Conservation (phyloP, 768 basidiomycete genomes). For the Tylopilus cervinicoccineus region DNA sequence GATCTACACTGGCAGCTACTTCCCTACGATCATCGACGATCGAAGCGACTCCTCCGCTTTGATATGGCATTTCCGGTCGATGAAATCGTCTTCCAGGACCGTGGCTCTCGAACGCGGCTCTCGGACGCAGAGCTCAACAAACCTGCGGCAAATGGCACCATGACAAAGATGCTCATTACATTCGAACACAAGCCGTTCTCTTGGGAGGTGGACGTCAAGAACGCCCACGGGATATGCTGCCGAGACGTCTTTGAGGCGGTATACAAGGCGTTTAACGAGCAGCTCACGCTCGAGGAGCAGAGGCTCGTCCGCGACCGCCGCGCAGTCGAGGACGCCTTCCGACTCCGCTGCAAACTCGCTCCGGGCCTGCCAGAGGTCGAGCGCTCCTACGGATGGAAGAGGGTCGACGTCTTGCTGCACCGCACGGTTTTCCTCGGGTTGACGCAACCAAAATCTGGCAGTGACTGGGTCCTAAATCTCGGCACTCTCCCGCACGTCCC, state of each 20-base stretch:
- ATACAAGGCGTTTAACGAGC: slow-evolving; percentile 43
- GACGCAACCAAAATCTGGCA: slow-evolving; percentile 33
- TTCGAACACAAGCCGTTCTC: slow-evolving; percentile 35
- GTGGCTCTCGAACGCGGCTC: slow-evolving; percentile 25
- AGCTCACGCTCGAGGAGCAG: slow-evolving; percentile 44
- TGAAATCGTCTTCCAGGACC: slow-evolving; percentile 22
- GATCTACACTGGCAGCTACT: slow-evolving; percentile 48
- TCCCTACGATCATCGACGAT: slow-evolving; percentile 33
- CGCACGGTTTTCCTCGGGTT: slow-evolving; percentile 53
- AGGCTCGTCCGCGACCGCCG: slow-evolving; percentile 27
- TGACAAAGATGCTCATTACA: slow-evolving; percentile 49
- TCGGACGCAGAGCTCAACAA: slow-evolving; percentile 39
- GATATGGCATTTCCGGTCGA: slow-evolving; percentile 47
- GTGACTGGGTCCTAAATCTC: slow-evolving; percentile 36
- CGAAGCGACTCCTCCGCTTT: slow-evolving; percentile 42
- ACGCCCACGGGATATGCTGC: slow-evolving; percentile 43
- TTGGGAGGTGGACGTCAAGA: slow-evolving; percentile 42
- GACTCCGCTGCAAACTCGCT: slow-evolving; percentile 42
- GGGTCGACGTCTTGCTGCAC: slow-evolving; percentile 53
- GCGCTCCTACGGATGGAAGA: slow-evolving; percentile 45
- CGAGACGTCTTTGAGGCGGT: slow-evolving; percentile 60
- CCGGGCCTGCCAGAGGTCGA: slow-evolving; percentile 39
- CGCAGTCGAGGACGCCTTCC: slow-evolving; percentile 40
- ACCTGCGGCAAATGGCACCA: slow-evolving; percentile 38
- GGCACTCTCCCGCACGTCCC: slow-evolving; percentile 11